Evolutionary conservation across 495 filamentous ascomycete genomes (phyloP).

Genomic region (Trichocladium antarcticum): DNA sequence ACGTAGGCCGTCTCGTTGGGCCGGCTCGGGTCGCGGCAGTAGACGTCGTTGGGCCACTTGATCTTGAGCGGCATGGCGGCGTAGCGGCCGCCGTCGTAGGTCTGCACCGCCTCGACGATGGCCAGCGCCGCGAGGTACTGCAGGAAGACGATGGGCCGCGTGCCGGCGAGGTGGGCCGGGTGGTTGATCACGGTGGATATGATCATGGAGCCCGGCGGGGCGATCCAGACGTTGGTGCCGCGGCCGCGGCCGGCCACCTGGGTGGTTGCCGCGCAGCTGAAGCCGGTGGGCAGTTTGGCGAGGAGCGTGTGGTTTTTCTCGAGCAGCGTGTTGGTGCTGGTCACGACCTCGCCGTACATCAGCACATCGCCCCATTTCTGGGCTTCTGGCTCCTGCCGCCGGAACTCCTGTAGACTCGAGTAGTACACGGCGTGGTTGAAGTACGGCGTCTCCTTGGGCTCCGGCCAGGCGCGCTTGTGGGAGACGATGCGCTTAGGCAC

Average conservation of each 20-base stretch:
- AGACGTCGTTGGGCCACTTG: constrained; percentile 98
- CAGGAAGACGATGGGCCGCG: constrained; percentile 82
- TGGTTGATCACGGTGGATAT: constrained; percentile 82
- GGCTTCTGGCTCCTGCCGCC: constrained; percentile 39
- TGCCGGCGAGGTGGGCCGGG: constrained; percentile 52
- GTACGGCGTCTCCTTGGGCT: constrained; percentile 66
- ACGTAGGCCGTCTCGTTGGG: constrained; percentile 53
- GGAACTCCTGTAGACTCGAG: constrained; percentile 57
- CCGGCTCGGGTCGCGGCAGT: constrained; percentile 61
- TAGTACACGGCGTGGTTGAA: constrained; percentile 82
- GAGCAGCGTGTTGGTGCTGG: constrained; percentile 88
- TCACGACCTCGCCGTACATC: constrained; percentile 85
- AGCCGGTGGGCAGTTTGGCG: constrained; percentile 63
- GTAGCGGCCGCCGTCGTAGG: constrained; percentile 57
- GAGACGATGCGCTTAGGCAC: constrained; percentile 62
- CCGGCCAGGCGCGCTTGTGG: constrained; percentile 58
- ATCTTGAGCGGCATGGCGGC: constrained; percentile 64
- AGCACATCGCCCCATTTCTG: constrained; percentile 63
- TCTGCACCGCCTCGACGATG: constrained; percentile 74
- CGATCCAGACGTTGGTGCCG: constrained; percentile 89
- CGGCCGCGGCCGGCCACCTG: constrained; percentile 88
- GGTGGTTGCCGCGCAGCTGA: constrained; percentile 81
- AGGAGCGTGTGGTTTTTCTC: constrained; percentile 82
- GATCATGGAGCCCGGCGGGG: constrained; percentile 74
- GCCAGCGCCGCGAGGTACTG: constrained; percentile 89